Base-by-base conservation (phyloP, 2,329 filamentous ascomycete genomes). In the Aspergillus oerlinghausenensis region DNA sequence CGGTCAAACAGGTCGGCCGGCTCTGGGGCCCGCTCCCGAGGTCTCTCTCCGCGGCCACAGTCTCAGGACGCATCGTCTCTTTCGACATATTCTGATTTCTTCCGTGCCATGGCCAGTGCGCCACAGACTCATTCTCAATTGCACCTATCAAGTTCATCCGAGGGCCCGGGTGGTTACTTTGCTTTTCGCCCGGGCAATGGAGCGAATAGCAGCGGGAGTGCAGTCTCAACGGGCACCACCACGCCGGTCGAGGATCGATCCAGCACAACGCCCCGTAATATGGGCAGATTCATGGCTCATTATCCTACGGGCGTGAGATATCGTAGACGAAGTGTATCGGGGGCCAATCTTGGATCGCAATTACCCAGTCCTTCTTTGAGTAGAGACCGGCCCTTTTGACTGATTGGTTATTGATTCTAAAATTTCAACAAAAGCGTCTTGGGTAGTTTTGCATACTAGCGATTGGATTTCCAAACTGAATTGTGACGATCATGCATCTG, bases 281-380 rank as follows among this genome's bases (percentile, higher is more conserved):
- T 61, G n/a, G 58, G 60, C 14, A 49, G 64, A 2, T 53, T 62
- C n/a, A 64, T 68, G 57, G 60, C 62, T 19, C 66, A 68, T 58
- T 66, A 69, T 59, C 58, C 63, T 35, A 60, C 60, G 5, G 61
- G 67, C 5, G 57, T 63, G 38, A 61, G 65, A 11, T 60, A 65
- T 57, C 64, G 66, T 23, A 63, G 65, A 49, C 58, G 63, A 32
- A 68, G 65, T 56, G 55, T 65, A 29, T 62, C 66, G 21, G 63
- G 65, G n/a, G 58, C 58, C 17, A 59, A 66, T 60, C 59, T 59
- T 11, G 40, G 48, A 14, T 43, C 55, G 50, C 51, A 48, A 49
- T 42, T 51, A 25, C 23, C 25, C 40, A 48, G 51, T 19, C 19
- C 40, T n/a, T 21, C 28, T 47, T 17, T 47, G 43, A 23, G 10